A percentile compares a stretch with the other conserved stretches of the same genome.
phyloP scores from a whole-genome alignment of 2,329 filamentous ascomycete species.

The Venturia pyrina region DNA sequence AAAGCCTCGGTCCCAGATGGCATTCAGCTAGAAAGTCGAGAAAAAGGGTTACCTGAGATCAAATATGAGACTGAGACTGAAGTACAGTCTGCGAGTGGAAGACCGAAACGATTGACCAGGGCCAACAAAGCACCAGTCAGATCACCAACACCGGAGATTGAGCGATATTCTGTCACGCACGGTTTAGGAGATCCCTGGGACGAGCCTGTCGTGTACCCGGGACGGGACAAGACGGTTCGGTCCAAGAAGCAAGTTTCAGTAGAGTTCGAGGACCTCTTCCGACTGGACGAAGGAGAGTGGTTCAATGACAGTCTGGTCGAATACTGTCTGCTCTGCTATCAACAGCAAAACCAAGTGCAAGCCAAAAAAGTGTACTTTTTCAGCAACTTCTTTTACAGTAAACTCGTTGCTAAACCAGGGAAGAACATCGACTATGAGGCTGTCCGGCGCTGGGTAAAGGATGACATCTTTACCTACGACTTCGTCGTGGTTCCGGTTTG shows the following conservation, averaged over 20 bases:
- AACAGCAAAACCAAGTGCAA: conserved; percentile 15
- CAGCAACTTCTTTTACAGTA: conserved; percentile 85
- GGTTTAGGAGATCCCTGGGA: conserved; percentile 9
- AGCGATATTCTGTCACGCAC: background rate
- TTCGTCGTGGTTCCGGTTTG: conserved; percentile 91
- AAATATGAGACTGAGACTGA: background rate
- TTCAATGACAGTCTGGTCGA: conserved; percentile 88
- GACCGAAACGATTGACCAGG: background rate
- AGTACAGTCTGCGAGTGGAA: background rate
- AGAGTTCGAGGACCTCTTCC: conserved; percentile 60
- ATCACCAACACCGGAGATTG: conserved; percentile 3
- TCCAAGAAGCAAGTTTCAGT: conserved; percentile 56
- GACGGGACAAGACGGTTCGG: conserved; percentile 19
- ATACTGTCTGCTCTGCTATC: conserved; percentile 61
- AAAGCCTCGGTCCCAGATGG: background rate
- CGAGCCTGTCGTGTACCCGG: conserved; percentile 50
- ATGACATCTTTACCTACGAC: conserved; percentile 76
- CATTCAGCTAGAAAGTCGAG: background rate
- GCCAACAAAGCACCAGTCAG: background rate
- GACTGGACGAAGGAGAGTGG: conserved; percentile 75
- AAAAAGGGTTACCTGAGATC: background rate
- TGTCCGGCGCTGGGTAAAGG: conserved; percentile 73
- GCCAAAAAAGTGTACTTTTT: conserved; percentile 61
- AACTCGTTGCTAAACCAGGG: conserved; percentile 38
- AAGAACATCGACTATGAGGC: conserved; percentile 68